Percentiles rank a stretch among this genome's conserved stretches.
Conservation (phyloP, 169 alveolate genomes). For the Plasmodium billcollinsi region DNA sequence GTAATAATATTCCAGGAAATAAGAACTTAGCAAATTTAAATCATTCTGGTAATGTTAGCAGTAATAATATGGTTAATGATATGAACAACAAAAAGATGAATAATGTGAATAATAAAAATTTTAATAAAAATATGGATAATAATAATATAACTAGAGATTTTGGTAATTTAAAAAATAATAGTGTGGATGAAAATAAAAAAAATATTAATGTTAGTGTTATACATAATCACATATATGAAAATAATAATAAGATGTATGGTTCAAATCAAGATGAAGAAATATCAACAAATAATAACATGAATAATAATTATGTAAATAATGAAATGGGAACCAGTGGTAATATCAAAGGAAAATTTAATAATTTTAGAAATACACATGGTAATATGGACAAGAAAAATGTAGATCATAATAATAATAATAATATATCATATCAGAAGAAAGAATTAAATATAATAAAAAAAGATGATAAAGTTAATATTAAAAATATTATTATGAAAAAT, state of each 20-base stretch:
- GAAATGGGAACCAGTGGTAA: neutral
- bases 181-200: constrained; percentile 18
- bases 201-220: constrained; percentile 28
- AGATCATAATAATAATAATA: neutral
- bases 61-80: neutral
- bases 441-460: constrained; percentile 38
- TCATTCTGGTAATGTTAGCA: neutral
- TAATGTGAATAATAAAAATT: constrained; percentile 2
- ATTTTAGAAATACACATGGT: constrained; percentile 17
- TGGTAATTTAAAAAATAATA: constrained; percentile 12
- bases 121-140: constrained; percentile 14
- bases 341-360: constrained; percentile 9
- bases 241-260: constrained; percentile 4
- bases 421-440: constrained; percentile 5
- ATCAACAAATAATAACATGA: neutral
- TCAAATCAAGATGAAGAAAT: neutral
- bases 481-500: constrained; percentile 64
- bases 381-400: constrained; percentile 31
- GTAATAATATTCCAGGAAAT: neutral
- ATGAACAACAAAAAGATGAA: constrained; percentile 8
- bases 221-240: constrained; percentile 30
- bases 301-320: constrained; percentile 10
- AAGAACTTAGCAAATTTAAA: neutral
- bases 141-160: neutral
- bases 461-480: constrained; percentile 47